Percentiles rank a stretch among this genome's conserved stretches.
Conservation (phyloP, 176 grass and related monocot genomes). For the Hsuehochloa calcarea region DNA sequence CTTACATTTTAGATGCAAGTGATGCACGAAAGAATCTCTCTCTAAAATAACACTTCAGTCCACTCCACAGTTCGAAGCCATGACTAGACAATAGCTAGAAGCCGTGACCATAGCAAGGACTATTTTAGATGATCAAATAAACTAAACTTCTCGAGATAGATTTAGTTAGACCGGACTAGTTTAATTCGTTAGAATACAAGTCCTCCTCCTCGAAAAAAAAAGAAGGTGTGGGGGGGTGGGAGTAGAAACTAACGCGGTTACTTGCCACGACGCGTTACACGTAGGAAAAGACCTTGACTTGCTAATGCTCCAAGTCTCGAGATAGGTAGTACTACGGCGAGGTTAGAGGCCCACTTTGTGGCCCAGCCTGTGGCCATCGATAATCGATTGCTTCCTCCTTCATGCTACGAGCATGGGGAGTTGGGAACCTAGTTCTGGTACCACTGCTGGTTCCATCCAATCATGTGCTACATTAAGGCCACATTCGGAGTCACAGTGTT, state of each 20-base stretch:
- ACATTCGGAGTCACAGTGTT: neutral
- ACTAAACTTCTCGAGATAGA: neutral
- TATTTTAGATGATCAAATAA: neutral
- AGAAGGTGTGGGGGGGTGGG: neutral
- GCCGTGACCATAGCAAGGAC: neutral
- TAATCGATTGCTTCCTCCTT: too few relatives aligned
- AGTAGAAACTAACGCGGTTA: slow-evolving; percentile 36
- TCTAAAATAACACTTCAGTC: neutral
- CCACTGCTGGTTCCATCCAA: neutral
- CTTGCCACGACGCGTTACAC: slow-evolving; percentile 53
- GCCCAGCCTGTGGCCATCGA: slow-evolving; percentile 18
- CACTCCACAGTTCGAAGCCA: neutral
- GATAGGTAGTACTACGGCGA: neutral
- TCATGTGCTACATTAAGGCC: neutral
- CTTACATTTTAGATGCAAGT: neutral
- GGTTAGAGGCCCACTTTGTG: slow-evolving; percentile 7
- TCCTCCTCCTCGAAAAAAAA: neutral
- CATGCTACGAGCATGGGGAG: neutral
- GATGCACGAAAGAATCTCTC: neutral
- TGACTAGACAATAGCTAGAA: slow-evolving; percentile 4
- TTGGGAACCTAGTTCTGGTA: neutral
- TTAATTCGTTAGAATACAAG: neutral
- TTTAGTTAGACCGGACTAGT: neutral
- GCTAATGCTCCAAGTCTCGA: slow-evolving; percentile 5
- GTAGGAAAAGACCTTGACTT: slow-evolving; percentile 45